Base-by-base conservation (phyloP, 352 stramenopile species). In the Phytopythium boreale region DNA sequence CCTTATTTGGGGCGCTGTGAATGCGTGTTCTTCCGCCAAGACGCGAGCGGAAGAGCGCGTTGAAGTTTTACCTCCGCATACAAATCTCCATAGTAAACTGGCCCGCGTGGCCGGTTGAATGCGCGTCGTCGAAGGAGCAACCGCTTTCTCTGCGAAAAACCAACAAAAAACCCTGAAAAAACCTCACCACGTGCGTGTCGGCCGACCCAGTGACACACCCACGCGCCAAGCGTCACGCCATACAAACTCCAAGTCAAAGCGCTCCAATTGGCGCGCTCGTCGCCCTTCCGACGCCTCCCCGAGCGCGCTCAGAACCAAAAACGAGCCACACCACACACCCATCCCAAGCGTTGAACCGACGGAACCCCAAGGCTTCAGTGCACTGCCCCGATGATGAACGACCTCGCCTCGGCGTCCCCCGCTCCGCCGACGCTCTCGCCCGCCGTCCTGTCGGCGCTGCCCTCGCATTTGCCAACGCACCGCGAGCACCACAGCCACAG, bases 301-400 rank as follows among this genome's bases (percentile, higher is more conserved):
- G n/a, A n/a, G n/a, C n/a, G n/a, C n/a, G n/a, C n/a, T n/a, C 34
- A 61, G 15, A 51, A 50, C 26, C 34, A 29, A 50, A 51, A 37
- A 34, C 36, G 55, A 37, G 37, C 55, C 39, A 20, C 12, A 22
- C 36, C 11, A 51, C 36, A 15, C 55, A 37, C n/a, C n/a, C 34
- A 9, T 3, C n/a, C 49, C 11, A 11, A 22, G 22, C 11, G 14
- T 37, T 22, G n/a, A 36, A 31, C 11, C n/a, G 2, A 2, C 22
- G 11, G n/a, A 20, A 50, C 12, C n/a, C n/a, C n/a, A n/a, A n/a
- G n/a, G n/a, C n/a, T n/a, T n/a, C n/a, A n/a, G n/a, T n/a, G n/a
- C n/a, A n/a, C n/a, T n/a, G n/a, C n/a, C n/a, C n/a, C n/a, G n/a
- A 76, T 79, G 71, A 71, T 79, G 65, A 79, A 79, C 49, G 71